Base-by-base conservation (phyloP, 2,329 filamentous ascomycete genomes). In the Exophiala dermatitidis region DNA sequence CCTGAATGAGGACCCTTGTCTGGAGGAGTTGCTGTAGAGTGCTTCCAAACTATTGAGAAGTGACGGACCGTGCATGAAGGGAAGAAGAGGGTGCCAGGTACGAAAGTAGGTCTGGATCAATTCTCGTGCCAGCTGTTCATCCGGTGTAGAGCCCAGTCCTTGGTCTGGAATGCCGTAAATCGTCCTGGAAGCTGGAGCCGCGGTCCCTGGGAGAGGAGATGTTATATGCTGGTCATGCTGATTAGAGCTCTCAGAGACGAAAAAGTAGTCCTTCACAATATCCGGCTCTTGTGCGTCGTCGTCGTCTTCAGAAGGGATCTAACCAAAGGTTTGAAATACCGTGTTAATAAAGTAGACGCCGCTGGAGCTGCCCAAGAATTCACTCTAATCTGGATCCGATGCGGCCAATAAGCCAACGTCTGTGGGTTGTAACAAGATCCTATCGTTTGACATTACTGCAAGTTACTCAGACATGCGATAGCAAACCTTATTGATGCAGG, bases 21-120 rank as follows among this genome's bases (percentile, higher is more conserved):
- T 70, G 8, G 33, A 34, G 10, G 8, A 7, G n/a, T 19, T 60
- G 54, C 2, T 64, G 62, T n/a, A 72, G 68, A 5, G 74, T 60
- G 19, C 65, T 65, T 54, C 80, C 75, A 43, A 81, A 71, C 1
- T 63, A 10, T 69, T 67, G 2, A 81, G 66, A 2, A 81, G 66
- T 3, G 73, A 71, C 1, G 78, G 77, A 0, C 76, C 79, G 58
- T 80, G 76, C 3, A 82, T 67, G 50, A 79, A 81, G 0, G 79
- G 79, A 40, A 80, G 75, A 2, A 77, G 70, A 0, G 77, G 74
- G 58, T 82, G 79, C 79, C 79, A 82, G 10, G 45, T 50, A 7
- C 46, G 43, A 5, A 56, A 44, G 31, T 56, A 56, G 12, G 68
- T 60, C 65, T 75, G 71, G 46, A 76, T 67, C 1, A 77, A 64